These are phyloP conservation scores for Purpureocillium lavendulum DNA, from an alignment of 2,329 filamentous ascomycete genomes.

Conservation along the genomic window DNA sequence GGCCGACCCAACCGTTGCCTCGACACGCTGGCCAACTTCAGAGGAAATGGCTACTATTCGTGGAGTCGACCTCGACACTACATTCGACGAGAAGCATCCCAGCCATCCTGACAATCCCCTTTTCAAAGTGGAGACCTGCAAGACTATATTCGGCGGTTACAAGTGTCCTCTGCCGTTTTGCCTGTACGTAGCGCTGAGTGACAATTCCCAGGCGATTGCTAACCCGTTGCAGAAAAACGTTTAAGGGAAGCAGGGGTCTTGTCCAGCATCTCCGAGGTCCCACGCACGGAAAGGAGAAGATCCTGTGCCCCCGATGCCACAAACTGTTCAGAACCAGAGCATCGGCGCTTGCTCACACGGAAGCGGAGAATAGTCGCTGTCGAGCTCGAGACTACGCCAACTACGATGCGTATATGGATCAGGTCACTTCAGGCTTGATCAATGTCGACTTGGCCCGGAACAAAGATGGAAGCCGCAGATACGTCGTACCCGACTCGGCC, in stretches of 20 bases:
- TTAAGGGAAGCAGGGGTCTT: neutral
- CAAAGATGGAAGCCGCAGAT: no score
- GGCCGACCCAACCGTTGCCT: no score
- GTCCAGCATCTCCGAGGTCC: neutral
- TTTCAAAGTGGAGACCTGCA: constrained; percentile 41
- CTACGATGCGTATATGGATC: no score
- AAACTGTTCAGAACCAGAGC: no score
- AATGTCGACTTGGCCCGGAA: no score
- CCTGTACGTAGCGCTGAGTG: constrained; percentile 25
- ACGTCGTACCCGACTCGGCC: no score
- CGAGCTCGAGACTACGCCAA: no score
- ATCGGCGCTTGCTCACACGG: no score
- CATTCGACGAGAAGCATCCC: constrained; percentile 13
- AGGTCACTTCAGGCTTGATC: no score
- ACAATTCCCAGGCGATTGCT: neutral
- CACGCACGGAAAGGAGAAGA: no score
- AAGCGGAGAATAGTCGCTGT: no score
- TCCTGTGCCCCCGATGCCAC: no score
- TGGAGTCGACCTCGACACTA: neutral
- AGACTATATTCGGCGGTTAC: constrained; percentile 33
- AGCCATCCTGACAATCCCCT: constrained; percentile 36
- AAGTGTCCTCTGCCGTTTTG: constrained; percentile 46
- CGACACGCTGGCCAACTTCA: neutral
- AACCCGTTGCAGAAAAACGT: neutral
- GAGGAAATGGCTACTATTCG: neutral